phyloP scores from a whole-genome alignment of 805 yeast species.

The Jamesozyma hellenica region DNA sequence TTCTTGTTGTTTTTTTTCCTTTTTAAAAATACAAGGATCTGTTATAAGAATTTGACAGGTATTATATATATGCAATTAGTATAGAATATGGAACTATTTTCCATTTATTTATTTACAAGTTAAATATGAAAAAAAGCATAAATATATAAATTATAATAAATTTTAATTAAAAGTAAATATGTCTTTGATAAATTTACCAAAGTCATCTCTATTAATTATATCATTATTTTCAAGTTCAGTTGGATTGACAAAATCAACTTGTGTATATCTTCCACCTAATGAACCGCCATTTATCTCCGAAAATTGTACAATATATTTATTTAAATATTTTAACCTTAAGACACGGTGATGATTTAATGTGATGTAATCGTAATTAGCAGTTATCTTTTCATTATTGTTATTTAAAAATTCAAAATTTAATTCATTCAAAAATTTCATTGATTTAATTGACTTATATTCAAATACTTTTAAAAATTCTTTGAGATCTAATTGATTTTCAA shows the following conservation, averaged over 20 bases:
- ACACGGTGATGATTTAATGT: constrained; percentile 18
- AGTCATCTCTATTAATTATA: constrained; percentile 3
- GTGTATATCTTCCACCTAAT: constrained; percentile 20
- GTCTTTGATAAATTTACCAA: constrained; percentile 7
- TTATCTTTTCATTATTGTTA: not conserved
- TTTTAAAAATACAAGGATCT: no score
- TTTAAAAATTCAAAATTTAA: constrained; percentile 1
- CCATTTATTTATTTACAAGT: not conserved
- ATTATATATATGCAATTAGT: no score
- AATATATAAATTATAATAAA: no score
- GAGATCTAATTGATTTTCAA: constrained; percentile 35
- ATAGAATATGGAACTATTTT: no score
- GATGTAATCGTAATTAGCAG: constrained; percentile 15
- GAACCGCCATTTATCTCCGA: constrained; percentile 24
- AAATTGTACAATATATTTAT: constrained; percentile 25
- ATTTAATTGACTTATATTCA: not conserved
- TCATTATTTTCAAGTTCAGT: not conserved
- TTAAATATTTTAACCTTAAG: constrained; percentile 18
- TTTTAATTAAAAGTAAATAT: constrained; percentile 4
- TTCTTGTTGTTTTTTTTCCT: no score
- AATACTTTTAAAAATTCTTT: constrained; percentile 28
- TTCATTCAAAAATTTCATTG: not conserved
- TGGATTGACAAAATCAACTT: constrained; percentile 23
- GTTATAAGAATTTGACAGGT: no score
- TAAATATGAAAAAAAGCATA: not conserved